Percentiles rank a stretch among this genome's conserved stretches.
Conservation (phyloP, 495 filamentous ascomycete genomes). For the Annulohypoxylon moriforme region DNA sequence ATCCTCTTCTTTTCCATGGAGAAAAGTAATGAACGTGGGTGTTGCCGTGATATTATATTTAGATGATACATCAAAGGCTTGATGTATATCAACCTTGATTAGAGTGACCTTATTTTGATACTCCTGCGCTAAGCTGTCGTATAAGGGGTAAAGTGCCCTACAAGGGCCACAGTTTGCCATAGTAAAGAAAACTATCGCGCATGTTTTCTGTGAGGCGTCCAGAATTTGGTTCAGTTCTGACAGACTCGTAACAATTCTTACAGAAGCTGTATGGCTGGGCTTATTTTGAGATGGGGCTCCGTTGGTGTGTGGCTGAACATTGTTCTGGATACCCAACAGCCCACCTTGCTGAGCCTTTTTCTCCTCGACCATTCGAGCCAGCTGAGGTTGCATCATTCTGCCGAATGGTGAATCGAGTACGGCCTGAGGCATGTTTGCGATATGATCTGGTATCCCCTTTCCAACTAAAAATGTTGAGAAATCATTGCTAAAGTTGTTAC, state of each 20-base stretch:
- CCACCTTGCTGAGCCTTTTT: slow-evolving; percentile 67
- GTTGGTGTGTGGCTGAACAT: slow-evolving; percentile 40
- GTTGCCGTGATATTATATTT: slow-evolving; percentile 79
- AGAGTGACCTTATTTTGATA: slow-evolving; percentile 74
- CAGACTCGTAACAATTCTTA: slow-evolving; percentile 55
- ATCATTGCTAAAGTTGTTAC: slow-evolving; percentile 98
- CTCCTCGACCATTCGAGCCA: slow-evolving; percentile 78
- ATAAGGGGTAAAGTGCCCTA: slow-evolving; percentile 83
- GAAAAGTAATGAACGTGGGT: slow-evolving; percentile 91
- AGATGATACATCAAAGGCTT: slow-evolving; percentile 71
- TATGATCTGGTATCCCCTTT: slow-evolving; percentile 86
- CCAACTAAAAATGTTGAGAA: slow-evolving; percentile 92
- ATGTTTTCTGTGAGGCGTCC: slow-evolving; percentile 67
- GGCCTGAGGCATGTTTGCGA: slow-evolving; percentile 85
- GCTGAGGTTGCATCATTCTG: slow-evolving; percentile 85
- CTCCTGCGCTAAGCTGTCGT: slow-evolving; percentile 82
- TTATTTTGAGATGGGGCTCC: slow-evolving; percentile 40
- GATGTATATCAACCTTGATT: slow-evolving; percentile 84
- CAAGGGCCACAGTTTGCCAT: slow-evolving; percentile 88
- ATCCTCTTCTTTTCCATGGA: slow-evolving; percentile 79
- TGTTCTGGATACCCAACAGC: slow-evolving; percentile 62
- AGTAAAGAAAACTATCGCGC: slow-evolving; percentile 92
- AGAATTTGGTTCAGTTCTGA: slow-evolving; percentile 71
- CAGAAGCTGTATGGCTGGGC: slow-evolving; percentile 34
- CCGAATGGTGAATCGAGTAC: slow-evolving; percentile 93